Base-by-base conservation (phyloP, 371 early-diverging fungal species). In the Syncephalis fuscata region DNA sequence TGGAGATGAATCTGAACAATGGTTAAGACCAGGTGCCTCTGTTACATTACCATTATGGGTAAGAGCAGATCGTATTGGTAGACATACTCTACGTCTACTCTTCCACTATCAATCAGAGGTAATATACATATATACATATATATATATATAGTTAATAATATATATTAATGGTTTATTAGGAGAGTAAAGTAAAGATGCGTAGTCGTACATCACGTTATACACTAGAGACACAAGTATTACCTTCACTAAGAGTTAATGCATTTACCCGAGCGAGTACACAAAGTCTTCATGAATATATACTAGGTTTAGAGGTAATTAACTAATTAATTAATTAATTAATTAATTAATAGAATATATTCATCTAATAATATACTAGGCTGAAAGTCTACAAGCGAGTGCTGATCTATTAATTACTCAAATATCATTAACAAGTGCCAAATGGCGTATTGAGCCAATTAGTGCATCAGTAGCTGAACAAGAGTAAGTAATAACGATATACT, bases 231-330 rank as follows among this genome's bases (percentile, higher is more conserved):
- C 74, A 78, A 40, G 90, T 95, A 1, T 53, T 73, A 20, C 88
- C 92, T 3, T 88, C 90, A 1, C 67, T 95, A 21, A 78, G 85
- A 46, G 83, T 95, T 60, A 90, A 89, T 55, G 89, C 90, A 0
- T 91, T 91, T 58, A 87, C 93, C 2, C 66, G 92, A n/a, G 85
- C 85, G 1, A 85, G 88, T 47, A 65, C 78, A 11, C 67, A 67
- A 16, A 62, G 64, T 5, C 65, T 85, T 3, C 73, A 77, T 53
- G 87, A 87, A 52, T 88, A 82, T 49, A 76, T 91, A 21, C 66
- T 95, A 8, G 92, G 92, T 2, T 72, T 94, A 22, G 95, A 94
- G 70, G 73, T 88, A 54, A 27, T 45, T 58, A 2, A 45, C 20
- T 38, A n/a, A n/a, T 36, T 16, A 20, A 16, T 24, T 40, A 22